Evolutionary conservation across 2,329 filamentous ascomycete species (phyloP), one percentile per base, ranked within the genome.

Genomic region (Venturiaceae sp.): DNA sequence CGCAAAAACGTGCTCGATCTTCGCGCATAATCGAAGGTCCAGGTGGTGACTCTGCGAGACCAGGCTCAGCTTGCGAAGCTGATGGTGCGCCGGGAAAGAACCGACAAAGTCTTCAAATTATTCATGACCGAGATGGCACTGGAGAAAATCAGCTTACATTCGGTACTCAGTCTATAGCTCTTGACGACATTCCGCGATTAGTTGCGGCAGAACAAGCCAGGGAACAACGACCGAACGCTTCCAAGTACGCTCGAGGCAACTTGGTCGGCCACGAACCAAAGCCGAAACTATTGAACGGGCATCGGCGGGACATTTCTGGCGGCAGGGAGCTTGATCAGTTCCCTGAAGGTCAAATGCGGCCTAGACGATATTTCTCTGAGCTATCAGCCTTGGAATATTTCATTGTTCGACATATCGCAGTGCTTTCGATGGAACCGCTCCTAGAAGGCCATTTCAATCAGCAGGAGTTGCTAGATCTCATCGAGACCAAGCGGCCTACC

Each of bases 171-270:
- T 90, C 90, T 26, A 82, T 99, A 62, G 96, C 92, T 0, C 77
- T 99, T 59, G 94, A 99, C 67, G 94, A 99, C 67, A 97, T 99
- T 64, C 91, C 94, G 8, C 83, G 94, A 62, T 95, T 99, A 66
- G 92, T 96, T 44, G 94, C 94, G 34, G 90, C 94, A 14, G 92
- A 97, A 71, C 92, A 97, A 73, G 92, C 92, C 26, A 86, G 91
- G 65, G 92, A 97, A 69, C 90, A 95, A 69, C 81, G 89, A 62
- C 87, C 89, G 14, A 90, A 88, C 69, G 86, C 87, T 13, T 90
- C 90, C 67, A 87, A 85, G 61, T 86, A 88, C 66, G 84, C 85
- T 41, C 83, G 88, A 26, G 84, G 86, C 62, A 86, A 88, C 47
- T 75, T 84, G 66, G 87, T 83, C 69, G 80, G 81, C 39, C 79